These are phyloP conservation scores for Populus simonii DNA, from an alignment of 345 rosid genomes.

Conservation along the genomic window DNA sequence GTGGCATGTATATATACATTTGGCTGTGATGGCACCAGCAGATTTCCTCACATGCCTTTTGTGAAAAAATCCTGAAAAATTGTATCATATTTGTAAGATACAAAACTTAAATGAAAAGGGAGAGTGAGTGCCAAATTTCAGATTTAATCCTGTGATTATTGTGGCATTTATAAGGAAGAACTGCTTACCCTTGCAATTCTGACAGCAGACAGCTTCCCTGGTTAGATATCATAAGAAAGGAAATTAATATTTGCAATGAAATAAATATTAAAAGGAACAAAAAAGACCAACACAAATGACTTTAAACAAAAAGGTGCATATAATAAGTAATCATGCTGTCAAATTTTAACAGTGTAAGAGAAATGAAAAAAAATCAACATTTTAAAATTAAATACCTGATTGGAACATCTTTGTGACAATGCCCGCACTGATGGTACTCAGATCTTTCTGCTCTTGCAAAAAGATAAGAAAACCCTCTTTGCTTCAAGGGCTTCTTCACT, in stretches of 20 bases:
- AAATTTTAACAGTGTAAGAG: not conserved
- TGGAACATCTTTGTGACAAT: conserved; percentile 69
- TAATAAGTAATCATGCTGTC: not conserved
- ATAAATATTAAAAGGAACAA: not conserved
- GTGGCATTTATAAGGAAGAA: conserved; percentile 1
- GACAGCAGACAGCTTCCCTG: conserved; percentile 90
- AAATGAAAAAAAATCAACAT: not conserved
- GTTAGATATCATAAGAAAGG: not conserved
- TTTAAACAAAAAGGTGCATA: not conserved
- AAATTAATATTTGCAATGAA: conserved; percentile 5
- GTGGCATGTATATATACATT: conserved; percentile 57
- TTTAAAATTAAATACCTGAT: conserved; percentile 46
- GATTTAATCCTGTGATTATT: not conserved
- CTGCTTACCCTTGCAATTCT: conserved; percentile 68
- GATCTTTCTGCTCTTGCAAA: conserved; percentile 76
- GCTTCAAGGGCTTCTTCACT: conserved; percentile 38
- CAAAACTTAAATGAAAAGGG: conserved; percentile 7
- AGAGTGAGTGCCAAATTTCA: not conserved
- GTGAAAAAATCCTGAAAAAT: conserved; percentile 71
- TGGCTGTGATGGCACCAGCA: conserved; percentile 36
- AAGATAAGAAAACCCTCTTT: conserved; percentile 70
- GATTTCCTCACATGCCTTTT: conserved; percentile 70
- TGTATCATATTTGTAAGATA: conserved; percentile 14
- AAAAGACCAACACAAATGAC: not conserved
- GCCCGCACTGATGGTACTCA: conserved; percentile 65